Evolutionary conservation across 208 protist species (phyloP).

Genomic region (Perkinsela sp.): DNA sequence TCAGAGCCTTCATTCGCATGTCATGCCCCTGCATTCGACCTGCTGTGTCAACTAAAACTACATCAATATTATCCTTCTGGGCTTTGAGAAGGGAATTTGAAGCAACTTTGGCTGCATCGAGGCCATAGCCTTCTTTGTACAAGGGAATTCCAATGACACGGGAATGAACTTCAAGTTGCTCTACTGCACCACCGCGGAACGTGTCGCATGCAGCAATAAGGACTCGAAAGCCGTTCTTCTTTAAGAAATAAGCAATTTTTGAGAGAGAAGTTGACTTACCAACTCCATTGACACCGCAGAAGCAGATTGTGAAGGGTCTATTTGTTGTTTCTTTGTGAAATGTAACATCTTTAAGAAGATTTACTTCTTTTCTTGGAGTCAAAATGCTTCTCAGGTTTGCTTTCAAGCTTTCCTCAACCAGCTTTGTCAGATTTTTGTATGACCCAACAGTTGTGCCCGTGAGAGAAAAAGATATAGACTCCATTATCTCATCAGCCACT

Average conservation of each 20-base stretch:
- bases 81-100: conserved; percentile 66
- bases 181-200: conserved; percentile 95
- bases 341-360: conserved; percentile 75
- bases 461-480: conserved; percentile 62
- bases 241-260: conserved; percentile 86
- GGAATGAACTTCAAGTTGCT: conserved; percentile 90
- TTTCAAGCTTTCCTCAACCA: conserved; percentile 48
- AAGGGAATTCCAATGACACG: conserved; percentile 64
- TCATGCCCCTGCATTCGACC: conserved; percentile 98
- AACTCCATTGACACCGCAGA: conserved; percentile 98
- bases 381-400: conserved; percentile 73
- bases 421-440: conserved; percentile 50
- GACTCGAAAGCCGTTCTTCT: conserved; percentile 59
- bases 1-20: conserved; percentile 87
- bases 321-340: conserved; percentile 14
- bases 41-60: conserved; percentile 97
- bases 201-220: conserved; percentile 97
- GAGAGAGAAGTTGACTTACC: conserved; percentile 95
- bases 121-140: conserved; percentile 86
- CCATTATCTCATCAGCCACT: conserved; percentile 79
- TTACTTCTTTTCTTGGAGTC: conserved; percentile 73
- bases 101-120: conserved; percentile 76
- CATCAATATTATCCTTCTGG: conserved; percentile 45
- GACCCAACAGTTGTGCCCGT: conserved; percentile 64
- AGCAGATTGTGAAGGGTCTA: conserved; percentile 80